Conservation (phyloP, 192 early-diverging fungal genomes). For the Umbelopsis sp. region DNA sequence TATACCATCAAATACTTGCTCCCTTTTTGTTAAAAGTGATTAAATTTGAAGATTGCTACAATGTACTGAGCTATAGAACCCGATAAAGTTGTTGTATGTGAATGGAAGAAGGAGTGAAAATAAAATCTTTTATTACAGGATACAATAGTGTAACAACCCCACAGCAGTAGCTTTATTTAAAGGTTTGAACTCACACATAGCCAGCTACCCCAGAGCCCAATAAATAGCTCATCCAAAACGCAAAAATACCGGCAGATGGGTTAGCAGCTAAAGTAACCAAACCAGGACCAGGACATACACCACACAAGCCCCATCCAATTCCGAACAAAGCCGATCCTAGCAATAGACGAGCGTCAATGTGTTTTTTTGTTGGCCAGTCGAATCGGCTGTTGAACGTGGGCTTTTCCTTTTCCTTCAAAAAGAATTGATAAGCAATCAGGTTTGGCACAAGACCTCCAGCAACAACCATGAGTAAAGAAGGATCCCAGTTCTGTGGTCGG, state of each 20-base stretch:
- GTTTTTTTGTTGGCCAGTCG: not conserved
- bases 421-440: not conserved
- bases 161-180: too few species aligned
- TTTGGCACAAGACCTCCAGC: slow-evolving; percentile 7
- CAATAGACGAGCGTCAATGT: not conserved
- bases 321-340: slow-evolving; percentile 12
- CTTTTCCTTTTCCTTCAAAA: not conserved
- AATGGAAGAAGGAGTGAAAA: too few species aligned
- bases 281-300: slow-evolving; percentile 18
- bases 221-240: not conserved
- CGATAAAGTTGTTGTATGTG: too few species aligned
- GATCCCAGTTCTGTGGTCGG: slow-evolving; percentile 12
- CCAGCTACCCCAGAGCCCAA: not conserved
- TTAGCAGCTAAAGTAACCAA: not conserved
- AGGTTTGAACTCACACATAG: too few species aligned
- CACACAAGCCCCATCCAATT: slow-evolving; percentile 14
- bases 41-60: too few species aligned
- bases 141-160: too few species aligned
- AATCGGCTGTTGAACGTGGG: not conserved
- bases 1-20: too few species aligned
- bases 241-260: not conserved
- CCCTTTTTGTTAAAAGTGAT: too few species aligned
- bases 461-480: slow-evolving; percentile 4
- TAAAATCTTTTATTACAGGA: too few species aligned
- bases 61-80: too few species aligned